These are phyloP conservation scores for Phytophthora colocasiae DNA, from an alignment of 352 stramenopile genomes.

Conservation along the genomic window DNA sequence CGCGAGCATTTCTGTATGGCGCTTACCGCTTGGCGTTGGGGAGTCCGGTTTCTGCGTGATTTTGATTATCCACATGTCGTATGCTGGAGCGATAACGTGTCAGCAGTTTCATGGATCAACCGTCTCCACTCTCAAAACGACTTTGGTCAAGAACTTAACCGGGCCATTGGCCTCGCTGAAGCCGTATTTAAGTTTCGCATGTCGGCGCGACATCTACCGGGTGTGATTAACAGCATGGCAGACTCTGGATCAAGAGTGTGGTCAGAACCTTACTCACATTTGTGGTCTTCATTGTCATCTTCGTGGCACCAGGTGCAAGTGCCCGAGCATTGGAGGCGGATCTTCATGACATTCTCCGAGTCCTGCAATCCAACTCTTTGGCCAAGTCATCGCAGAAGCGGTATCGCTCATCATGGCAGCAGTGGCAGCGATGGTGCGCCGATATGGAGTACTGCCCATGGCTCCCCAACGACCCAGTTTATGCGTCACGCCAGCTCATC, in stretches of 20 bases:
- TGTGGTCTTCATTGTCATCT: constrained; percentile 14
- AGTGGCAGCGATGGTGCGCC: constrained; percentile 9
- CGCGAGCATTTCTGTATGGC: constrained; percentile 25
- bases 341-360: constrained; percentile 22
- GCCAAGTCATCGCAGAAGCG: constrained; percentile 3
- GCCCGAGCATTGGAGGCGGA: neutral
- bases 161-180: neutral
- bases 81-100: constrained; percentile 20
- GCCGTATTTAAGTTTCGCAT: constrained; percentile 3
- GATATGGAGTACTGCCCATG: constrained; percentile 7
- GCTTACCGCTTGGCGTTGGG: constrained; percentile 1
- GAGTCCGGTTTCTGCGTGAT: neutral
- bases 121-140: neutral
- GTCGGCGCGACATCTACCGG: constrained; percentile 2
- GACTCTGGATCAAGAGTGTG: constrained; percentile 17
- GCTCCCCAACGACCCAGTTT: neutral
- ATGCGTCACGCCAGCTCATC: constrained; percentile 11
- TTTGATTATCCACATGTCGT: constrained; percentile 11
- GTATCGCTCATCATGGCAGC: constrained; percentile 7
- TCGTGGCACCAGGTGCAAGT: constrained; percentile 19
- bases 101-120: neutral
- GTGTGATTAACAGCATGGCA: constrained; percentile 10
- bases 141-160: constrained; percentile 3
- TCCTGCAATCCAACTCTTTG: constrained; percentile 20
- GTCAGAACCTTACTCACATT: neutral